Evolutionary conservation across 148 eudicot species (phyloP).

Genomic region (Beta vulgaris): DNA sequence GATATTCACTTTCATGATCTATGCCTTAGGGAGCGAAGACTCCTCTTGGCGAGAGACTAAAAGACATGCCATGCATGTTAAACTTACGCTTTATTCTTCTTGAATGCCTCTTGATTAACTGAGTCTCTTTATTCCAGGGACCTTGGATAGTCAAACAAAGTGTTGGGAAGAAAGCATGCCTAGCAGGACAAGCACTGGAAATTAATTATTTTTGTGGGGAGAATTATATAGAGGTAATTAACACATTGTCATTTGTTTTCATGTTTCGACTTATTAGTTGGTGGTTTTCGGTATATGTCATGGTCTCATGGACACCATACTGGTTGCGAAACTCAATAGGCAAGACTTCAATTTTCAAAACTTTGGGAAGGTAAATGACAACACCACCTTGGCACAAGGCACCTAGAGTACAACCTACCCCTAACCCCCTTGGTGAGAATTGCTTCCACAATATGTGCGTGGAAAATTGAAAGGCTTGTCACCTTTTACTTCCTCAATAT

Average conservation of each 20-base stretch:
- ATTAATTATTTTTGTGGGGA: constrained; percentile 64
- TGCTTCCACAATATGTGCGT: too few relatives aligned
- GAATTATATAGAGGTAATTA: constrained; percentile 61
- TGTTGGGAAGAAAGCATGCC: constrained; percentile 71
- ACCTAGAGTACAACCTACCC: too few relatives aligned
- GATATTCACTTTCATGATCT: not conserved
- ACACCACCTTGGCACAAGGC: too few relatives aligned
- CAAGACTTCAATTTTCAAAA: too few relatives aligned
- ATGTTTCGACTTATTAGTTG: not conserved
- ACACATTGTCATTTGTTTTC: not conserved
- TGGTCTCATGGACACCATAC: not conserved
- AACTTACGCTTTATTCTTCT: not conserved
- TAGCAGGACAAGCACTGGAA: constrained; percentile 64
- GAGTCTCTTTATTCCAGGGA: constrained; percentile 35
- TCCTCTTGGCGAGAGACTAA: not conserved
- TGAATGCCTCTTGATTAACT: constrained; percentile 1
- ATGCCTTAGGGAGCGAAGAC: not conserved
- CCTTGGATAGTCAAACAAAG: constrained; percentile 82
- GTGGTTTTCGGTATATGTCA: not conserved
- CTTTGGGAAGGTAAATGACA: too few relatives aligned
- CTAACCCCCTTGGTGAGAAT: too few relatives aligned
- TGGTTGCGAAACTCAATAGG: not conserved
- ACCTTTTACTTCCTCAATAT: too few relatives aligned
- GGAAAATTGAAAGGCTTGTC: too few relatives aligned
- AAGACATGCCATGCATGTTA: not conserved